These are phyloP conservation scores for Trametes maxima DNA, from an alignment of 768 basidiomycete species.

Conservation along the genomic window DNA sequence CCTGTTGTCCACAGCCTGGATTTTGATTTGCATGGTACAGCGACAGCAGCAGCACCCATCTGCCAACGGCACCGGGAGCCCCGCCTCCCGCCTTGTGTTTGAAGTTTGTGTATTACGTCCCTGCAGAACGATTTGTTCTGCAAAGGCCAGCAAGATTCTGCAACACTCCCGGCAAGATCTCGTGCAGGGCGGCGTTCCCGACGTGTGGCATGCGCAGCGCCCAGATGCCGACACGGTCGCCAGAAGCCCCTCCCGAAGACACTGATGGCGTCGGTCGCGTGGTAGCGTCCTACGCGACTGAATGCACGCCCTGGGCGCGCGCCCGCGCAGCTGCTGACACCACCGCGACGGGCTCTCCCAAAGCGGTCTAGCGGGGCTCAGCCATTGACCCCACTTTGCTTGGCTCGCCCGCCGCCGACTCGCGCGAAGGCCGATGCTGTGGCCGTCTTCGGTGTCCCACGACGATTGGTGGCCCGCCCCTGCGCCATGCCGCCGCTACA, in stretches of 20 bases:
- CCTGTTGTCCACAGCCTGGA: not conserved
- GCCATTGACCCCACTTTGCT: not conserved
- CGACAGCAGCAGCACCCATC: not conserved
- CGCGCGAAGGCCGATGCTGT: not conserved
- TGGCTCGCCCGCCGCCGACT: slow-evolving; percentile 13
- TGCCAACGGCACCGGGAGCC: not conserved
- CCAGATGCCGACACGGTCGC: not conserved
- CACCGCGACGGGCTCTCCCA: slow-evolving; percentile 7
- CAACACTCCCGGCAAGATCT: not conserved
- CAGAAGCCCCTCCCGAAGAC: not conserved
- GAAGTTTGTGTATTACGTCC: too few relatives aligned
- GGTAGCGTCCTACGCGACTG: slow-evolving; percentile 4
- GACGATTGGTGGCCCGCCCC: not conserved
- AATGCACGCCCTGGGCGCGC: slow-evolving; percentile 5
- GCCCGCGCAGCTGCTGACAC: not conserved
- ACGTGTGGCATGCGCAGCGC: not conserved
- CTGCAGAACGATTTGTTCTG: too few relatives aligned
- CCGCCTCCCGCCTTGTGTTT: too few relatives aligned
- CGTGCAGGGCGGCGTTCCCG: not conserved
- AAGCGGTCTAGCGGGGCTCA: slow-evolving; percentile 1
- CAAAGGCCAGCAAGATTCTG: too few relatives aligned
- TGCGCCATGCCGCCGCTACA: not conserved
- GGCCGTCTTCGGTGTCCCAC: slow-evolving; percentile 5
- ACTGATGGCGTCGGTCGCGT: slow-evolving; percentile 15
- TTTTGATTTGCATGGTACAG: not conserved